These are phyloP conservation scores for Dioscorea alata DNA, from an alignment of 106 monocot genomes.

Conservation along the genomic window DNA sequence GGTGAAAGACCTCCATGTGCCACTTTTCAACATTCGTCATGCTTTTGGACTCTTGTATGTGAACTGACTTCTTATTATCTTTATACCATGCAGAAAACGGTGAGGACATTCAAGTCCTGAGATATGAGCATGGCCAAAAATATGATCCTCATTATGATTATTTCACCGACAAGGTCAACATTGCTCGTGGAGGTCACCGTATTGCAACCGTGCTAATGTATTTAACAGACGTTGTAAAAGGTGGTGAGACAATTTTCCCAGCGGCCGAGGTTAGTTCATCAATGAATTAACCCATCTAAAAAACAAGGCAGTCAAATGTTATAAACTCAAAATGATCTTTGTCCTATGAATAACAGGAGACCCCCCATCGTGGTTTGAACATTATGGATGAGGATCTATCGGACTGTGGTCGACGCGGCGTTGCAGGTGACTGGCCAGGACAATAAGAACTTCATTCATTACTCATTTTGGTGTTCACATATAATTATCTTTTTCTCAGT, in stretches of 20 bases:
- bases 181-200: constrained; percentile 88
- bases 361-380: constrained; percentile 27
- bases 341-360: constrained; percentile 17
- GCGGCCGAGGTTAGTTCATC: constrained; percentile 52
- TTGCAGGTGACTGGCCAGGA: constrained; percentile 51
- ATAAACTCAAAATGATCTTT: neutral
- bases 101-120: constrained; percentile 87
- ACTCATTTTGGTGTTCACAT: neutral
- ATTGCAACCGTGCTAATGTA: constrained; percentile 95
- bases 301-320: no score
- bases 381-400: constrained; percentile 53
- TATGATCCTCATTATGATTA: constrained; percentile 95
- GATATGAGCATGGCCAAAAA: constrained; percentile 86
- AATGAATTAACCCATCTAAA: no score
- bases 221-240: constrained; percentile 72
- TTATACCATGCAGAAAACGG: constrained; percentile 62
- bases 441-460: neutral
- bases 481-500: constrained; percentile 35
- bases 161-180: constrained; percentile 78
- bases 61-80: neutral
- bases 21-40: no score
- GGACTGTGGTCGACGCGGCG: constrained; percentile 68
- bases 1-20: no score
- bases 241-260: constrained; percentile 98
- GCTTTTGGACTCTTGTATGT: neutral